phyloP scores from a whole-genome alignment of 73 alveolate species.

The Tetrahymena elliotti region DNA sequence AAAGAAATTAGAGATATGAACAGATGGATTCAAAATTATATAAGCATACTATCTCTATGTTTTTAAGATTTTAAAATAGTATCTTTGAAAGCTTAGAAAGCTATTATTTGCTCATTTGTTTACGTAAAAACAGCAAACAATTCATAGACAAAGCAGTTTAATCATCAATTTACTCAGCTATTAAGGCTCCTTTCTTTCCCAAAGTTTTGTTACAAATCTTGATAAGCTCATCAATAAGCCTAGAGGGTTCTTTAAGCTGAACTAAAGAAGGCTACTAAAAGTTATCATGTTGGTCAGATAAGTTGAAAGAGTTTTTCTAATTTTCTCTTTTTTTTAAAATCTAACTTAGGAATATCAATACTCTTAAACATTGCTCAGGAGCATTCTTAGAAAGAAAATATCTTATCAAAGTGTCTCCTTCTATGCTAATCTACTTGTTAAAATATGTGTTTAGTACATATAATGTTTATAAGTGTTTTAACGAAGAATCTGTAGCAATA shows the following conservation, averaged over 20 bases:
- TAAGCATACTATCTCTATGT: neutral
- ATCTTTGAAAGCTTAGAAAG: neutral
- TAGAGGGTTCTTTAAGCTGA: neutral
- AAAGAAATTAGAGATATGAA: neutral
- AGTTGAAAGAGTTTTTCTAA: neutral
- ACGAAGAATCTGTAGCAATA: neutral
- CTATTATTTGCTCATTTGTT: neutral
- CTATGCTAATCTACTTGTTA: neutral
- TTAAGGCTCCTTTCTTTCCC: neutral
- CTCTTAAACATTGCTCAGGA: neutral
- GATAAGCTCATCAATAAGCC: neutral
- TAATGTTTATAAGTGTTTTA: neutral
- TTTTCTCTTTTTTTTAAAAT: neutral
- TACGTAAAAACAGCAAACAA: neutral
- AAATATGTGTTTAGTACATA: neutral
- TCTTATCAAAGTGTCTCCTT: neutral
- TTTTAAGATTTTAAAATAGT: neutral
- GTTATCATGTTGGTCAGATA: neutral
- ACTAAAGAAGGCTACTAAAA: neutral
- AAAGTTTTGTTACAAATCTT: too few species aligned
- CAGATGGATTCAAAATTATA: neutral
- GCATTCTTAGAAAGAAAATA: neutral
- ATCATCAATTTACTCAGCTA: neutral
- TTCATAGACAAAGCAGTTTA: neutral
- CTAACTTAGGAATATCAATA: neutral